phyloP scores from a whole-genome alignment of 805 yeast species.

The Nadsonia fulvescens region DNA sequence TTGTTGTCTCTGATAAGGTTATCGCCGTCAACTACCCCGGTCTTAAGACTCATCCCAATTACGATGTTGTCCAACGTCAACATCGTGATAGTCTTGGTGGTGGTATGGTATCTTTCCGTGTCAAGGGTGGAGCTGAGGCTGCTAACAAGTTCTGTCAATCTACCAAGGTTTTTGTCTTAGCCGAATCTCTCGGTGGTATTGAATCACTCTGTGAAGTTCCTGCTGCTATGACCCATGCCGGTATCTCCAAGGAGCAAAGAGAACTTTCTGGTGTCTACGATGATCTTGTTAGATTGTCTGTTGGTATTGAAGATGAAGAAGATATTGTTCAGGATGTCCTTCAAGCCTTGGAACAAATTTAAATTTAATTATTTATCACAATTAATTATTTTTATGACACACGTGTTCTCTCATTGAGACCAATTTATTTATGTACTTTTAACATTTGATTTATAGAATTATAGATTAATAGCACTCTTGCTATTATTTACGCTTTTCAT shows the following conservation, averaged over 20 bases:
- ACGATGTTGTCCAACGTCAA: constrained; percentile 48
- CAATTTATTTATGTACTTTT: too few relatives aligned
- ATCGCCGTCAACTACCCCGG: constrained; percentile 72
- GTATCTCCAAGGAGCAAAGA: constrained; percentile 63
- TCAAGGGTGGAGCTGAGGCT: constrained; percentile 62
- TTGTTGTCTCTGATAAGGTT: constrained; percentile 30
- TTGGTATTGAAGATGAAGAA: constrained; percentile 72
- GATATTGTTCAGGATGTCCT: constrained; percentile 57
- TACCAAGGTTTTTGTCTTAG: constrained; percentile 65
- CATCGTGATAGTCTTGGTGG: constrained; percentile 80
- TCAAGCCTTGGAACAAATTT: constrained; percentile 55
- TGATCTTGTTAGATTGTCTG: constrained; percentile 65
- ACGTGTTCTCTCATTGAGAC: too few relatives aligned
- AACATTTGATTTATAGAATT: too few relatives aligned
- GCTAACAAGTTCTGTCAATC: constrained; percentile 58
- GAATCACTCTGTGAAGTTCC: constrained; percentile 79
- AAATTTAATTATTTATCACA: too few relatives aligned
- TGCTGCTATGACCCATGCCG: constrained; percentile 84
- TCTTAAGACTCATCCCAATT: constrained; percentile 42
- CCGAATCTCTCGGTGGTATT: constrained; percentile 83
- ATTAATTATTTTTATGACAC: too few relatives aligned
- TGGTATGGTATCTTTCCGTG: constrained; percentile 80
- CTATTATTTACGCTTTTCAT: too few relatives aligned
- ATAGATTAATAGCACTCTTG: too few relatives aligned
- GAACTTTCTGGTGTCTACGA: constrained; percentile 68